Conservation (phyloP, 2,329 filamentous ascomycete genomes). For the Fusarium sp. region DNA sequence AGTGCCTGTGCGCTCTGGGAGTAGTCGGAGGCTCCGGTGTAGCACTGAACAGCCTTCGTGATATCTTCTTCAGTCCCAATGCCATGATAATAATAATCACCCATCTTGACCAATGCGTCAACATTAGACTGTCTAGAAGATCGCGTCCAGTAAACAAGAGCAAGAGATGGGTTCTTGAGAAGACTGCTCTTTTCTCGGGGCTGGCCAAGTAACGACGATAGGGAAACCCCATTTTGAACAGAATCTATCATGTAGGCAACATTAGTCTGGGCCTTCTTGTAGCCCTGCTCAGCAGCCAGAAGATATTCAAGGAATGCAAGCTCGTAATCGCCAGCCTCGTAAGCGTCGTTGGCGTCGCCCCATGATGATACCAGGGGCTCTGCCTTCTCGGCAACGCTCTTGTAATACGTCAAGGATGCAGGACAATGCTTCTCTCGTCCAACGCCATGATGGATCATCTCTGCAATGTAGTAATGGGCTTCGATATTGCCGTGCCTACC, state of each 20-base stretch:
- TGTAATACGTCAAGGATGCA: constrained; percentile 84
- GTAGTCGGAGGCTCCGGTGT: constrained; percentile 90
- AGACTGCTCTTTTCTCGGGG: constrained; percentile 50
- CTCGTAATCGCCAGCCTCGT: constrained; percentile 81
- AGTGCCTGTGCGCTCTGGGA: constrained; percentile 93
- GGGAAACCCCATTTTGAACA: constrained; percentile 62
- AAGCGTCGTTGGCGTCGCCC: constrained; percentile 84
- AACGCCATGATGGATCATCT: constrained; percentile 84
- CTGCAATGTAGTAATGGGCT: constrained; percentile 91
- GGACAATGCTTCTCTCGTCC: constrained; percentile 83
- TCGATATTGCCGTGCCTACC: constrained; percentile 86
- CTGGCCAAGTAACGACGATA: constrained; percentile 61
- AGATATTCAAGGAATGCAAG: constrained; percentile 84
- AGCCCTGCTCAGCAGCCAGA: constrained; percentile 92
- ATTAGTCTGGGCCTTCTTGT: constrained; percentile 89
- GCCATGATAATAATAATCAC: constrained; percentile 93
- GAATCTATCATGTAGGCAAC: constrained; percentile 89
- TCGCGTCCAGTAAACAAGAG: constrained; percentile 93
- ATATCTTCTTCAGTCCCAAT: constrained; percentile 78
- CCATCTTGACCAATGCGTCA: constrained; percentile 96
- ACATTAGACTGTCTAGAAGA: constrained; percentile 94
- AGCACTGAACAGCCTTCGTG: constrained; percentile 92
- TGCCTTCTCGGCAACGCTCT: constrained; percentile 78
- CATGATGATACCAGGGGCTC: constrained; percentile 82
- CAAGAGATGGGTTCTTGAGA: constrained; percentile 69